A percentile compares a stretch with the other conserved stretches of the same genome.
Evolutionary conservation across 768 basidiomycete genomes (phyloP).

Genomic region (Psilocybe sp.): DNA sequence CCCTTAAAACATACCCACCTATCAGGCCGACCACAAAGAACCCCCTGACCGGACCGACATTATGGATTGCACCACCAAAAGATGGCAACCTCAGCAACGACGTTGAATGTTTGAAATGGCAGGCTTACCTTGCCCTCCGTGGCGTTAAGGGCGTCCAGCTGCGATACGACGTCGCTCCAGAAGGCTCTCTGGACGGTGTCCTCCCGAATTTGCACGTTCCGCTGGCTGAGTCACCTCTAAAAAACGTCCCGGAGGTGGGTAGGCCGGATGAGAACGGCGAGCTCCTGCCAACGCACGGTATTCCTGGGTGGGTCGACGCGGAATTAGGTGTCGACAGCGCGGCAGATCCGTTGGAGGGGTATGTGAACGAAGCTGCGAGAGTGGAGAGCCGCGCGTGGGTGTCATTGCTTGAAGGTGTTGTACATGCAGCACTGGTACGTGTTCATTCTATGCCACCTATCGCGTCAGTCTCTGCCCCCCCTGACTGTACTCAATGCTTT

Average conservation of each 20-base stretch:
- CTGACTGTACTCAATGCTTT: slow-evolving; percentile 7
- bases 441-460: slow-evolving; percentile 3
- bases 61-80: slow-evolving; percentile 65
- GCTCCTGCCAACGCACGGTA: slow-evolving; percentile 62
- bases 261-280: slow-evolving; percentile 32
- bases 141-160: slow-evolving; percentile 49
- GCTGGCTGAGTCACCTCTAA: slow-evolving; percentile 15
- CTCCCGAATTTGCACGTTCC: slow-evolving; percentile 74
- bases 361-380: slow-evolving; percentile 51
- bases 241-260: slow-evolving; percentile 20
- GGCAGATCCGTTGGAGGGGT: slow-evolving; percentile 59
- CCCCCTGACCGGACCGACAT: slow-evolving; percentile 35
- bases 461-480: neutral
- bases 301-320: slow-evolving; percentile 73
- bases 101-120: slow-evolving; percentile 89
- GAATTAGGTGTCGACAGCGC: slow-evolving; percentile 37
- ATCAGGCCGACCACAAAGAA: slow-evolving; percentile 26
- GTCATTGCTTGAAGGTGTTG: slow-evolving; percentile 68
- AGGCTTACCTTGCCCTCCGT: slow-evolving; percentile 75
- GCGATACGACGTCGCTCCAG: slow-evolving; percentile 66
- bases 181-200: slow-evolving; percentile 66
- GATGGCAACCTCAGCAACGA: slow-evolving; percentile 60
- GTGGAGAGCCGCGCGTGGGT: slow-evolving; percentile 86
- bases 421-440: slow-evolving; percentile 75
- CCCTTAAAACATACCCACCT: slow-evolving; percentile 51